Evolutionary conservation across 768 basidiomycete genomes (phyloP).

Genomic region (Termitomyces sp.): DNA sequence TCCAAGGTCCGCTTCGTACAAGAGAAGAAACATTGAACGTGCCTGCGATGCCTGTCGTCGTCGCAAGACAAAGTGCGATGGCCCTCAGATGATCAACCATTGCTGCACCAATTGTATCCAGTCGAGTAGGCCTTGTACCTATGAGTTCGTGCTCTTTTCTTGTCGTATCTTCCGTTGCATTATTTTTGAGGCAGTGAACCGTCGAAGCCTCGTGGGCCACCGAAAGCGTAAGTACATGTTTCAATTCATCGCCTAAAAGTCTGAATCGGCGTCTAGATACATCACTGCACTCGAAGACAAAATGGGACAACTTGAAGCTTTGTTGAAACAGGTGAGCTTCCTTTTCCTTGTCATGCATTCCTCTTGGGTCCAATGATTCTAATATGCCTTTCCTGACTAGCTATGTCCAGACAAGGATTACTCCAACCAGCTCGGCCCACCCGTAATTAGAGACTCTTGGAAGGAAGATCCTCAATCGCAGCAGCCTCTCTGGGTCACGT

Average conservation of each 20-base stretch:
- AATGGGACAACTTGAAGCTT: conserved; percentile 47
- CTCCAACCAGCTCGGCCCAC: conserved; percentile 55
- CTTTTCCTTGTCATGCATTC: neutral
- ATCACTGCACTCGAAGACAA: conserved; percentile 54
- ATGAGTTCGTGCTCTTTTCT: conserved; percentile 36
- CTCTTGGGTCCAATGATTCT: neutral
- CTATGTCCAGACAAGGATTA: conserved; percentile 60
- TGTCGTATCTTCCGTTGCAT: neutral
- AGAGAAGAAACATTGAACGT: conserved; percentile 44
- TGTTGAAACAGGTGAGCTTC: conserved; percentile 42
- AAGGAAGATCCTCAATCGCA: conserved; percentile 19
- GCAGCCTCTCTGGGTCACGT: conserved; percentile 1
- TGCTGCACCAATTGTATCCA: conserved; percentile 55
- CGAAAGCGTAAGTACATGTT: conserved; percentile 50
- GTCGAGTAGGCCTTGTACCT: conserved; percentile 48
- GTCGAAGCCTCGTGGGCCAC: conserved; percentile 60
- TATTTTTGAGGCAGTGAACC: conserved; percentile 36
- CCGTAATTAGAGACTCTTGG: conserved; percentile 62
- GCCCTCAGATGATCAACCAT: conserved; percentile 42
- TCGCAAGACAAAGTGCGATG: conserved; percentile 58
- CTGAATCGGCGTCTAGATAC: conserved; percentile 31
- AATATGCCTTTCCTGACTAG: conserved; percentile 24
- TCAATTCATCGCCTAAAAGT: neutral
- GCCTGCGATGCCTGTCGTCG: conserved; percentile 58
- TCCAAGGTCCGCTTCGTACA: conserved; percentile 9